Percentiles rank a stretch among this genome's conserved stretches.
Evolutionary conservation across 805 yeast genomes (phyloP).

Genomic region (Myxozyma lipomycoides): DNA sequence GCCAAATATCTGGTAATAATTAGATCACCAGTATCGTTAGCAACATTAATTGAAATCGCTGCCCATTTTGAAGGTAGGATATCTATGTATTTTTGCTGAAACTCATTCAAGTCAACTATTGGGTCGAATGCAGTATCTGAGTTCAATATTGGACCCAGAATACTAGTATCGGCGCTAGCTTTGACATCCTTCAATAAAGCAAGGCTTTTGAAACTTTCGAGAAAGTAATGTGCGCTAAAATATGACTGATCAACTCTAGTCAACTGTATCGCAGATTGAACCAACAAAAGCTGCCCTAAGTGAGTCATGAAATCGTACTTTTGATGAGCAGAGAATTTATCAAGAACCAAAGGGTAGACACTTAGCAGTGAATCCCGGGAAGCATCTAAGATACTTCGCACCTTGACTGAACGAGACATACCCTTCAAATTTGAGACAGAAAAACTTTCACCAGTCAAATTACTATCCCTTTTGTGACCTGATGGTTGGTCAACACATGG

Average conservation of each 20-base stretch:
- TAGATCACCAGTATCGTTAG: slow-evolving; percentile 56
- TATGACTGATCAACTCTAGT: slow-evolving; percentile 1
- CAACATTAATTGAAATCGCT: slow-evolving; percentile 57
- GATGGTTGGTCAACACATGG: slow-evolving; percentile 33
- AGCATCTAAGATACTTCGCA: slow-evolving; percentile 4
- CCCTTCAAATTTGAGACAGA: background rate
- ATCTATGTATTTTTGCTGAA: slow-evolving; percentile 21
- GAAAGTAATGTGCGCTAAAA: slow-evolving; percentile 15
- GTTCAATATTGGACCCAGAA: background rate
- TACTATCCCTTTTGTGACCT: background rate
- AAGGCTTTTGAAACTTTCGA: slow-evolving; percentile 14
- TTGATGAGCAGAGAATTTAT: slow-evolving; percentile 13
- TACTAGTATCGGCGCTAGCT: slow-evolving; percentile 1
- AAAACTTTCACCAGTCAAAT: background rate
- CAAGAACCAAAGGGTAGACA: slow-evolving; percentile 4
- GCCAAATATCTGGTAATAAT: slow-evolving; percentile 47
- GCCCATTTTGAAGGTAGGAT: slow-evolving; percentile 51
- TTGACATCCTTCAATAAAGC: slow-evolving; percentile 10
- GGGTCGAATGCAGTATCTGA: slow-evolving; percentile 9
- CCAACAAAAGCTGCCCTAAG: slow-evolving; percentile 10
- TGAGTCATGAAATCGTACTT: slow-evolving; percentile 2
- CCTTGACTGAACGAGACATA: background rate
- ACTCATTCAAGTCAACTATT: slow-evolving; percentile 18
- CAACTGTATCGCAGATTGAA: slow-evolving; percentile 17
- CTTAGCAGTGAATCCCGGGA: slow-evolving; percentile 12